Evolutionary conservation across 257 asterid species (phyloP).

Genomic region (Anisodus acutangulus): DNA sequence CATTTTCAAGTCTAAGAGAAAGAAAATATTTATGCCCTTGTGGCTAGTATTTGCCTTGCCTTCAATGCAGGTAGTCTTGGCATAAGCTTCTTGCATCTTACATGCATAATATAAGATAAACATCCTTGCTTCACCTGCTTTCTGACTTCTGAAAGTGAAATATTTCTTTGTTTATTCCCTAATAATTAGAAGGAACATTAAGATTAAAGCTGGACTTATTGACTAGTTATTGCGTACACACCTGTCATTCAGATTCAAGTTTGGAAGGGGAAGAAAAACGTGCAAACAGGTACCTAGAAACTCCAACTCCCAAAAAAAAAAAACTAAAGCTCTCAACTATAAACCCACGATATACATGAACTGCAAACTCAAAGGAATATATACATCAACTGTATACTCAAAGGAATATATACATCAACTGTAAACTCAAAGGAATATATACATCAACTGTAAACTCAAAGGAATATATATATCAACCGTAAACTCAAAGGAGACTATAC

Average conservation of each 20-base stretch:
- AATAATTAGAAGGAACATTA: neutral
- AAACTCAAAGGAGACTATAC: conserved; percentile 41
- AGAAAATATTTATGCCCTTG: neutral
- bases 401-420: too few species aligned
- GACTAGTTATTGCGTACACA: neutral
- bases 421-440: too few species aligned
- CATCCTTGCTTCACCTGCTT: conserved; percentile 23
- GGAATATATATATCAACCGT: neutral
- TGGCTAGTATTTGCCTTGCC: neutral
- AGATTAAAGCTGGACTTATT: neutral
- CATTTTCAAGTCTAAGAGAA: neutral
- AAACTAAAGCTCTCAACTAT: neutral
- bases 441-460: neutral
- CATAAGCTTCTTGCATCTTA: neutral
- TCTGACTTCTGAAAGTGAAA: conserved; percentile 22
- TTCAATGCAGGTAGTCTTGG: conserved; percentile 12
- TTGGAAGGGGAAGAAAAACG: neutral
- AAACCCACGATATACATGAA: neutral
- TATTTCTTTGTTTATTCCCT: neutral
- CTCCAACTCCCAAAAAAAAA: conserved; percentile 7
- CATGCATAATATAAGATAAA: neutral
- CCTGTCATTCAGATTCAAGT: conserved; percentile 12
- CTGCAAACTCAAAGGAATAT: neutral
- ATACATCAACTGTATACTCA: too few species aligned
- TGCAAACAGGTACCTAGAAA: conserved; percentile 19